Evolutionary conservation across 2,329 filamentous ascomycete genomes (phyloP), one percentile per base, ranked within the genome.

Genomic region (Phaeoacremonium minimum): DNA sequence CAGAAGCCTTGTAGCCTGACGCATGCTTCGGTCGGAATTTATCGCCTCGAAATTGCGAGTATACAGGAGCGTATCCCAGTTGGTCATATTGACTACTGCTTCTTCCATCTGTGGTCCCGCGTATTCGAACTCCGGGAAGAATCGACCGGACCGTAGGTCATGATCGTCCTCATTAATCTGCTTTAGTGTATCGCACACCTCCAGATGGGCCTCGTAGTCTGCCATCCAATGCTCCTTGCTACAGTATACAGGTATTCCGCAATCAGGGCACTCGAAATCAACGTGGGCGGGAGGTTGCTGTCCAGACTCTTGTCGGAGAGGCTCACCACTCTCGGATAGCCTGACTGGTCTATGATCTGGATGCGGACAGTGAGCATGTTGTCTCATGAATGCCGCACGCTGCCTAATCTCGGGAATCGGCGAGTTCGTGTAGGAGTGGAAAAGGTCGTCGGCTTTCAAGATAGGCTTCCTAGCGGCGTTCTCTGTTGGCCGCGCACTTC

Each of bases 161-260:
- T 98, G 94, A 50, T 98, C 93, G 55, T 98, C 93, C 65, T 98
- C 93, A 50, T 98, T 98, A 63, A 95, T 91, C 63, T 97, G 85
- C 46, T 85, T 75, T 38, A 98, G 67, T 0, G 86, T 86, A 53
- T 98, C 91, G 60, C 93, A 98, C 22, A 98, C 83, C 55, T 96
- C 79, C 42, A 98, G 61, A 61, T 98, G 93, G 14, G 82, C 76
- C 62, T 97, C 91, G 55, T 95, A 98, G 60, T 97, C 88, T 50
- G 94, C 88, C 57, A 86, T 88, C 86, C 91, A 97, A 59, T 98
- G 93, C 49, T 88, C 84, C 61, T 96, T 86, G 49, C 81, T 91
- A 67, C 93, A 98, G 57, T 93, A 95, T 6, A 95, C 82, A 0
- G 94, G 90, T 29, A 97, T 77, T 12, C 93, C 93, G 51, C 93